A percentile compares a stretch with the other conserved stretches of the same genome.
Conservation (phyloP, 306 rosid species). For the Begonia masoniana region DNA sequence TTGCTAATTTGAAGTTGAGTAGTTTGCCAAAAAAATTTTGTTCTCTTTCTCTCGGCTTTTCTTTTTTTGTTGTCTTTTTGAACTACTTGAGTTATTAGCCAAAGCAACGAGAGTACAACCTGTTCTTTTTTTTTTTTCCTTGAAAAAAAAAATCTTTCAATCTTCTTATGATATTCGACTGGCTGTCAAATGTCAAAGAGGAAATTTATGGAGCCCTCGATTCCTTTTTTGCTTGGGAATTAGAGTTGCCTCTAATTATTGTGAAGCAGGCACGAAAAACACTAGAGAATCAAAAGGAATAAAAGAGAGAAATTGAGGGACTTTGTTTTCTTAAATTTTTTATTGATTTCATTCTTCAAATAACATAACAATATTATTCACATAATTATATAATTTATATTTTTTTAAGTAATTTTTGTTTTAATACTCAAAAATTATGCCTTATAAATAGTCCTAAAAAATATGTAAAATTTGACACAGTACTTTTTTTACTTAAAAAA, state of each 20-base stretch:
- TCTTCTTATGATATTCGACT: neutral
- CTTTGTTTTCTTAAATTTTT: neutral
- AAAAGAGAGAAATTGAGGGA: conserved; percentile 90
- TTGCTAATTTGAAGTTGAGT: too few relatives aligned
- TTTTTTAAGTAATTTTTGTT: too few relatives aligned
- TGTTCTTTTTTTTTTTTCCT: too few relatives aligned
- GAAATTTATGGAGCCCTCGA: conserved; percentile 98
- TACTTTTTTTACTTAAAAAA: too few relatives aligned
- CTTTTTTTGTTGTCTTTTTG: conserved; percentile 4
- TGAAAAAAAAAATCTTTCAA: too few relatives aligned
- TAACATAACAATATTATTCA: too few relatives aligned
- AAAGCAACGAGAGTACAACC: too few relatives aligned
- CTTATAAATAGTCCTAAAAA: too few relatives aligned
- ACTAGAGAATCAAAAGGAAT: conserved; percentile 63
- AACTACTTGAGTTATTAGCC: conserved; percentile 1
- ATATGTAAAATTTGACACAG: too few relatives aligned
- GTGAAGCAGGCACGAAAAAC: conserved; percentile 74
- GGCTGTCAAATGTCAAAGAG: conserved; percentile 83
- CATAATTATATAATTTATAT: too few relatives aligned
- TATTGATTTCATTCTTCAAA: neutral
- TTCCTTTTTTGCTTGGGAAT: conserved; percentile 92
- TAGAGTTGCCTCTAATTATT: conserved; percentile 77
- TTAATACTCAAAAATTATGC: too few relatives aligned
- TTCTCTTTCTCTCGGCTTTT: conserved; percentile 1
- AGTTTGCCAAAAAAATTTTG: neutral